Evolutionary conservation across 495 filamentous ascomycete genomes (phyloP).

Genomic region (Aspergillus bertholletiae): DNA sequence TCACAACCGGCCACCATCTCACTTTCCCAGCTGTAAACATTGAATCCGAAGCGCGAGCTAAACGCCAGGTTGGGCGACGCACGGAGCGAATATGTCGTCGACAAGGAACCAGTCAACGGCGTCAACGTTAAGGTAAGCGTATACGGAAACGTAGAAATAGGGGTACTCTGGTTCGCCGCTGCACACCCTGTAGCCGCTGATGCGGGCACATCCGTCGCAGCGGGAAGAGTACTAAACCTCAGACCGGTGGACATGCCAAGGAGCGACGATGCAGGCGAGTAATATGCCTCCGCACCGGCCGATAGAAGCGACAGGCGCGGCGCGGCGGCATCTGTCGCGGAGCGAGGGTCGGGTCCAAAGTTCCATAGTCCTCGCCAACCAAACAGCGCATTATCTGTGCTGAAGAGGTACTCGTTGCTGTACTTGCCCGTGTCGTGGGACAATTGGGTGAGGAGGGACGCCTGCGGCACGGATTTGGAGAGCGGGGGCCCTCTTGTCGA

Average conservation of each 20-base stretch:
- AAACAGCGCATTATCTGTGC: slow-evolving; percentile 84
- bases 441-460: slow-evolving; percentile 64
- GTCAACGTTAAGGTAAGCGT: slow-evolving; percentile 90
- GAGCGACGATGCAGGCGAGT: slow-evolving; percentile 85
- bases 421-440: slow-evolving; percentile 89
- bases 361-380: slow-evolving; percentile 90
- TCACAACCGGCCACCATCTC: slow-evolving; percentile 88
- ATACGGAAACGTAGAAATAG: slow-evolving; percentile 65
- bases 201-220: slow-evolving; percentile 58
- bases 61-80: slow-evolving; percentile 78
- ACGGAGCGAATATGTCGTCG: slow-evolving; percentile 83
- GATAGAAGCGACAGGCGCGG: slow-evolving; percentile 52
- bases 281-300: slow-evolving; percentile 91
- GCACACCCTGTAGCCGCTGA: slow-evolving; percentile 15
- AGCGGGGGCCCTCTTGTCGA: slow-evolving; percentile 58
- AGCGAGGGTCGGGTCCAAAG: slow-evolving; percentile 78
- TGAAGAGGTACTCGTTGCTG: slow-evolving; percentile 85
- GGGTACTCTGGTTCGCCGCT: slow-evolving; percentile 22
- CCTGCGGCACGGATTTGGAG: slow-evolving; percentile 42
- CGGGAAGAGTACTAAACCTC: slow-evolving; percentile 87
- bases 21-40: slow-evolving; percentile 97
- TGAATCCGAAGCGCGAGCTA: slow-evolving; percentile 90
- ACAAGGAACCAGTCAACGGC: slow-evolving; percentile 88
- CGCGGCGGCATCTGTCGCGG: slow-evolving; percentile 15
- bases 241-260: slow-evolving; percentile 79